Base-by-base conservation (phyloP, 2,329 filamentous ascomycete genomes). In the Penicillium digitatum region DNA sequence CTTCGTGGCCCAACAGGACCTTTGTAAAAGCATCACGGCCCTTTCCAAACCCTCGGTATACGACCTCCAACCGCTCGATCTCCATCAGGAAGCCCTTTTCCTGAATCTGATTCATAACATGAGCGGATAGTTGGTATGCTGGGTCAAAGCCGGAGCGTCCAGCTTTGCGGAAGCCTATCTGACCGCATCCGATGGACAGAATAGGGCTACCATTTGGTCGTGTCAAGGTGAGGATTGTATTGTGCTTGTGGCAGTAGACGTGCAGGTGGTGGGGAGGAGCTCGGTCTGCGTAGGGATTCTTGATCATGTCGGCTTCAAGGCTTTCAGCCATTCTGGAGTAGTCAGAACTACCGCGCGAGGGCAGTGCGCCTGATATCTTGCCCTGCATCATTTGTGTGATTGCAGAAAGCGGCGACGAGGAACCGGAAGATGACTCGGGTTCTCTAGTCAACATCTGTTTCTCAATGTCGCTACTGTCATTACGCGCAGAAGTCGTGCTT, bases 11-110 rank as follows among this genome's bases (percentile, higher is more conserved):
- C 74, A 99, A 77, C 55, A 99, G 76, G 6, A 92, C 89, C 81
- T 97, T 99, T 52, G 86, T 86, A 50, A 91, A 88, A 1, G 94
- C 94, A 67, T 97, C 92, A 64, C 95, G 82, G 1, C 94, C 94
- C 10, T 82, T 78, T 1, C 93, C 94, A 70, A 94, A 99, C 0
- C 92, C 93, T 67, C 90, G 83, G 62, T 95, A 79, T 5, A 92
- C 80, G 48, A 99, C 79, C 75, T 96, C 91, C 59, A 99, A 71
- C 52, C 82, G 80, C 60, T 84, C 78, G 54, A 97, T 95, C 65
- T 89, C 84, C 62, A 85, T 78, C 67, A 90, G 79, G 78, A 89
- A 84, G 39, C 89, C 89, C 66, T 84, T 85, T 74, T 96, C 90
- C 70, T 92, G 86, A 61, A 99, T 87, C 72, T 87, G 85, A 72